These are phyloP conservation scores for Limtongia smithiae DNA, from an alignment of 805 yeast genomes.

Conservation along the genomic window DNA sequence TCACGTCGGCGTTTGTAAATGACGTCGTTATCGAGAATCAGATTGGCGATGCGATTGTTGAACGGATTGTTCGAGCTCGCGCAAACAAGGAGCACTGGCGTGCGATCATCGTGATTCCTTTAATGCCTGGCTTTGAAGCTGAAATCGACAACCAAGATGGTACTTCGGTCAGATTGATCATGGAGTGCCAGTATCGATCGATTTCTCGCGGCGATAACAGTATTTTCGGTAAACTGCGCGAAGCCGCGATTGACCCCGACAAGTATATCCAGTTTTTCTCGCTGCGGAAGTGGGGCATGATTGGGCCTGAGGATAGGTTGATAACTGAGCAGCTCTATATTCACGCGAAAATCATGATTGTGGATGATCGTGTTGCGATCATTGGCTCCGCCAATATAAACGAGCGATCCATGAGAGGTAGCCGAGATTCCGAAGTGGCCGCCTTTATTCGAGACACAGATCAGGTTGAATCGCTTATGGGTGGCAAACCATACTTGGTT, in stretches of 20 bases:
- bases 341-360: conserved; percentile 88
- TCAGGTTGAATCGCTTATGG: conserved; percentile 66
- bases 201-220: conserved; percentile 87
- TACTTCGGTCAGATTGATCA: conserved; percentile 88
- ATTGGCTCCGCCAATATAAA: conserved; percentile 97
- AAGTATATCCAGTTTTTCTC: conserved; percentile 91
- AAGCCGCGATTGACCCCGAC: conserved; percentile 78
- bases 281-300: conserved; percentile 89
- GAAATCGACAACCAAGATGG: conserved; percentile 93
- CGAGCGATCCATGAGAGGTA: conserved; percentile 93
- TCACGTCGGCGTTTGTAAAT: conserved; percentile 82
- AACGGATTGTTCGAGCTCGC: conserved; percentile 86
- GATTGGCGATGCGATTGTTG: conserved; percentile 97
- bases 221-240: conserved; percentile 74
- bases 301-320: conserved; percentile 68
- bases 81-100: conserved; percentile 75
- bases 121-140: conserved; percentile 96
- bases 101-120: conserved; percentile 85
- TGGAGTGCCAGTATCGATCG: conserved; percentile 93
- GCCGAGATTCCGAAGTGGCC: conserved; percentile 91
- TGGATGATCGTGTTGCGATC: conserved; percentile 88
- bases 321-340: conserved; percentile 90
- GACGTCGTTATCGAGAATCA: conserved; percentile 80
- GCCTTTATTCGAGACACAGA: conserved; percentile 82
- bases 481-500: conserved; percentile 74